These are phyloP conservation scores for Cyphellophora europaea DNA, from an alignment of 2,329 filamentous ascomycete genomes.

Conservation along the genomic window DNA sequence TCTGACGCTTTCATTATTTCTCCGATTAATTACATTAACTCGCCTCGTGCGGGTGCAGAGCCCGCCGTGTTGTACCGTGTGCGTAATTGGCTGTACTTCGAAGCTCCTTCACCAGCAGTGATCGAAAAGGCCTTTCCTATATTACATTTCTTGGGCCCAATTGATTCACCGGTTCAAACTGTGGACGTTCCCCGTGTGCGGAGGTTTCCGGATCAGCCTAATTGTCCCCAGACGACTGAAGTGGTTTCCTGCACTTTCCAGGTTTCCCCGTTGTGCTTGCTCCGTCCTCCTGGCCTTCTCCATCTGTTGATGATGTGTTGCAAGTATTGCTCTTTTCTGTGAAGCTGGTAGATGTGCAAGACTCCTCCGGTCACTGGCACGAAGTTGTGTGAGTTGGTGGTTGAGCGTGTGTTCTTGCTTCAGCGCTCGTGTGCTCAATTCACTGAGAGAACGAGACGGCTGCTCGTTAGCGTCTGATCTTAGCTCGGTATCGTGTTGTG, in stretches of 20 bases:
- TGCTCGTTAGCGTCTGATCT: constrained; percentile 5
- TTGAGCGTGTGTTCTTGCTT: constrained; percentile 12
- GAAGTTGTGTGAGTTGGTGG: constrained; percentile 21
- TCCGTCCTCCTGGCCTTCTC: constrained; percentile 18
- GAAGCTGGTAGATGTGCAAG: constrained; percentile 22
- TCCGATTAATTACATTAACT: too few species aligned
- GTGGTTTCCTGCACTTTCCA: constrained; percentile 11
- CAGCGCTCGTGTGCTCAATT: constrained; percentile 10
- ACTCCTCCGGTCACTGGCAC: constrained; percentile 19
- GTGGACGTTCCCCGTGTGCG: constrained; percentile 10
- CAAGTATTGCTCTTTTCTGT: constrained; percentile 22
- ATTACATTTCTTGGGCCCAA: constrained; percentile 14
- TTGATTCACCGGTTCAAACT: constrained; percentile 11
- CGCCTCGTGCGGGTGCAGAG: too few species aligned
- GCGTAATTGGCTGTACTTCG: too few species aligned
- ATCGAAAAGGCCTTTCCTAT: constrained; percentile 24
- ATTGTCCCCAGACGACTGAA: constrained; percentile 9
- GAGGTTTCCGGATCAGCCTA: constrained; percentile 12
- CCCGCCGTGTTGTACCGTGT: too few species aligned
- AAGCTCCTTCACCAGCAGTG: constrained; percentile 22
- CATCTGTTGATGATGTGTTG: constrained; percentile 21
- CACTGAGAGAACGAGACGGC: constrained; percentile 1
- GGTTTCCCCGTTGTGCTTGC: constrained; percentile 5
- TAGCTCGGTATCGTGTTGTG: constrained; percentile 5
- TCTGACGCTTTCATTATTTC: too few species aligned